Percentiles rank a stretch among this genome's conserved stretches.
These are phyloP conservation scores for Pulveroboletus sp. DNA, from an alignment of 768 basidiomycete genomes.

Conservation along the genomic window DNA sequence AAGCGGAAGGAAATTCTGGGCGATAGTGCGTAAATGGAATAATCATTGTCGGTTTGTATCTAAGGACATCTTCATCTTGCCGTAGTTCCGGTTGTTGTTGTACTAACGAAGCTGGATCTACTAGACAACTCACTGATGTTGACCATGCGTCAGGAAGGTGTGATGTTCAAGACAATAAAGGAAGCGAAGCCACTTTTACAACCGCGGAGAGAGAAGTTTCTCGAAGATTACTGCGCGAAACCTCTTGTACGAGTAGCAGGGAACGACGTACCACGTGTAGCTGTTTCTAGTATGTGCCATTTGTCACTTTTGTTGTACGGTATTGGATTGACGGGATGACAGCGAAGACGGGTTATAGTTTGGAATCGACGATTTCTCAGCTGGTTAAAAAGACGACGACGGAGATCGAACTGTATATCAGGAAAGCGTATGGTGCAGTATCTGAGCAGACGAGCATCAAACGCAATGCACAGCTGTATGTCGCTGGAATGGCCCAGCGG, in stretches of 20 bases:
- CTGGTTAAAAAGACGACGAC: no score
- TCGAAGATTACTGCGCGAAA: neutral
- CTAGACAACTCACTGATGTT: neutral
- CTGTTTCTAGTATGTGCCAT: neutral
- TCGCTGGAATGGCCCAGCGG: neutral
- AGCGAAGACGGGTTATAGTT: neutral
- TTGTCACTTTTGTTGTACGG: neutral
- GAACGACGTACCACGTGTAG: neutral
- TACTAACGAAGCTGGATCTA: neutral
- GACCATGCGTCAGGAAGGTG: neutral
- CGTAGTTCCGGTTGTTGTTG: neutral
- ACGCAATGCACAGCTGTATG: neutral
- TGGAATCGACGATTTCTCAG: neutral
- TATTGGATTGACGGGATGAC: neutral
- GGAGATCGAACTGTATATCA: no score
- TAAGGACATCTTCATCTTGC: neutral
- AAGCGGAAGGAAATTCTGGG: neutral
- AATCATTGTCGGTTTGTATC: neutral
- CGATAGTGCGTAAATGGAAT: neutral
- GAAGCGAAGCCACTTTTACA: neutral
- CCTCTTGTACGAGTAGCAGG: neutral
- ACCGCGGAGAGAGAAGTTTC: neutral
- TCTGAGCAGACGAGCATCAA: neutral
- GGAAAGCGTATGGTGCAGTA: no score
- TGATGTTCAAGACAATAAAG: neutral